These are phyloP conservation scores for Metschnikowia koreensis DNA, from an alignment of 805 yeast genomes.

Conservation along the genomic window DNA sequence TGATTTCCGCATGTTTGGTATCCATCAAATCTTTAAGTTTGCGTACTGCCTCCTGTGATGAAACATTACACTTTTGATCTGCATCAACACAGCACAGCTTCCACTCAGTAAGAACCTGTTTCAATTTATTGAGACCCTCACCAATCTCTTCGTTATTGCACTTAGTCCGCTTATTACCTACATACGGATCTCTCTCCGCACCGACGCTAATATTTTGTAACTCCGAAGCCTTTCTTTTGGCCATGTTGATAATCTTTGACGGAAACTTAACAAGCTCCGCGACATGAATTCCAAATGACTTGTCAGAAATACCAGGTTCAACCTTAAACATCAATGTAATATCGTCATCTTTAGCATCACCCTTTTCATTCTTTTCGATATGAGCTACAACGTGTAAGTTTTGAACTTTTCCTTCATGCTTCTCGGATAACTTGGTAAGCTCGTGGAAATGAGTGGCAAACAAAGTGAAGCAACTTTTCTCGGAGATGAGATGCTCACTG, in stretches of 20 bases:
- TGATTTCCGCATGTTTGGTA: constrained; percentile 18
- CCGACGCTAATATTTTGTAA: constrained; percentile 56
- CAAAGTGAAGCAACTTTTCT: constrained; percentile 73
- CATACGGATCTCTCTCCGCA: constrained; percentile 37
- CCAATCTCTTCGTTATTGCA: constrained; percentile 52
- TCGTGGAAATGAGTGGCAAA: constrained; percentile 99
- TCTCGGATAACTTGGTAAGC: constrained; percentile 73
- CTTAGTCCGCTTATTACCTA: constrained; percentile 48
- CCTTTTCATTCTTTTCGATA: constrained; percentile 50
- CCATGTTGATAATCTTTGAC: constrained; percentile 85
- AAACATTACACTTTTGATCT: constrained; percentile 21
- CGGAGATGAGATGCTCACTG: constrained; percentile 73
- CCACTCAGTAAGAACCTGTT: constrained; percentile 55
- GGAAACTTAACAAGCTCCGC: constrained; percentile 97
- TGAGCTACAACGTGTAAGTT: constrained; percentile 95
- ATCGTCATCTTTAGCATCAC: constrained; percentile 48
- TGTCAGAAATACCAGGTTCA: constrained; percentile 94
- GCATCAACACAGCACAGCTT: constrained; percentile 38
- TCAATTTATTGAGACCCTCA: constrained; percentile 51
- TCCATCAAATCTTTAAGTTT: constrained; percentile 39
- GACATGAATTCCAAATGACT: constrained; percentile 96
- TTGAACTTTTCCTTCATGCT: constrained; percentile 55
- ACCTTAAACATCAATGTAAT: constrained; percentile 89
- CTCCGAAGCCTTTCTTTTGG: constrained; percentile 89
- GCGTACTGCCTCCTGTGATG: constrained; percentile 39